Base-by-base conservation (phyloP, 1,139 yeast genomes). In the Yamadazyma membranifaciens region DNA sequence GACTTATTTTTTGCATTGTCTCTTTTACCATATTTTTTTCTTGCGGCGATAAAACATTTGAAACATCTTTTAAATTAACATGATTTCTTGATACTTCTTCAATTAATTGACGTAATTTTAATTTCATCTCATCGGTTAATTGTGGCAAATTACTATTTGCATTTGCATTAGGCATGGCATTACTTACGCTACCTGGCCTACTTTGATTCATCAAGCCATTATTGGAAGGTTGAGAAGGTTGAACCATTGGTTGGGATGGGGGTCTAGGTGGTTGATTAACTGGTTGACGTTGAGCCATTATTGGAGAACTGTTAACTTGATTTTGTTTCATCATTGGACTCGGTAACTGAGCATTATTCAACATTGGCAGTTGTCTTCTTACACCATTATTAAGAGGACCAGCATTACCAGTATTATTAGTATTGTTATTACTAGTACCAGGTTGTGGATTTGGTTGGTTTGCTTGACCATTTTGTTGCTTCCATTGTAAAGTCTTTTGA, bases 11-110 rank as follows among this genome's bases (percentile, higher is more conserved):
- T 41, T 71, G 75, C 57, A 83, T 73, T 33, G 78, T 69, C 22
- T 81, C 80, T 38, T 80, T 70, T 16, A 87, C 86, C 35, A 73
- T 69, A 28, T 69, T 73, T 59, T 83, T 85, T 46, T 87, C 91
- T 32, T 78, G 81, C 16, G 74, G 78, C 0, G 83, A 65, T 43
- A 87, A 67, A 41, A 73, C 63, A 47, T 68, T 69, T 0, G 92
- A 82, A 33, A 83, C 73, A 54, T 87, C 87, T 43, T 80, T 78
- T 45, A 87, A 63, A 33, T 80, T 75, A 26, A 87, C 78, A 26
- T 85, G 86, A 42, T 82, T 79, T 28, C 78, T 68, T 0, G 84
- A 69, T 1, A 85, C 89, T 46, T 86, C 94, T 34, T 80, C 83
- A 45, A 82, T 74, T 37, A 88, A 72, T 45, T 73, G 77, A 45